Conservation (phyloP, 331 rosid genomes). For the Pyracantha coccinea region DNA sequence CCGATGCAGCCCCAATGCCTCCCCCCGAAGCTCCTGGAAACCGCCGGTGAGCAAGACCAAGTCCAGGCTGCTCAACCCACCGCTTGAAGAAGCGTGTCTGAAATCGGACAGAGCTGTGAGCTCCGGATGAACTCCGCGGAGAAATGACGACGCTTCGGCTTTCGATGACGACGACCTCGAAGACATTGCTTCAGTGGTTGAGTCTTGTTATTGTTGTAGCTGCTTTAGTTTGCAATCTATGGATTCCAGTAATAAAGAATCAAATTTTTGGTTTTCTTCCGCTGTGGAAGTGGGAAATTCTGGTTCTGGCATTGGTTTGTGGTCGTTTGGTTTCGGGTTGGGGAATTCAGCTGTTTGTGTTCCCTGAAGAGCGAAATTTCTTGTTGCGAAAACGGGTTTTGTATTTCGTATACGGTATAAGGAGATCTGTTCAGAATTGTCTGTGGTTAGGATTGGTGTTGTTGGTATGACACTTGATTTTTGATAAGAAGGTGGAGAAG, state of each 20-base stretch:
- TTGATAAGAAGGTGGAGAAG: slow-evolving; percentile 17
- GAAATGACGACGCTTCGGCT: neutral
- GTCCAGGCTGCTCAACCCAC: slow-evolving; percentile 29
- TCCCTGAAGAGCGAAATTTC: slow-evolving; percentile 21
- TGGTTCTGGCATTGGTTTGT: slow-evolving; percentile 25
- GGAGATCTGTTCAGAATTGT: slow-evolving; percentile 27
- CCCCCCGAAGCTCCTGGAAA: slow-evolving; percentile 21
- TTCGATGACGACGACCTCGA: slow-evolving; percentile 2
- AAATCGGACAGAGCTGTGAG: neutral
- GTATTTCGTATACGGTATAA: slow-evolving; percentile 27
- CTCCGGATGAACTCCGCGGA: neutral
- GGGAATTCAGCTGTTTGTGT: slow-evolving; percentile 22
- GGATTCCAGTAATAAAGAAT: slow-evolving; percentile 15
- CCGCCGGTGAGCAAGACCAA: slow-evolving; percentile 22
- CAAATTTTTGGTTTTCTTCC: too few species aligned
- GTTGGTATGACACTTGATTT: slow-evolving; percentile 23
- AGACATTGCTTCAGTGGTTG: slow-evolving; percentile 23
- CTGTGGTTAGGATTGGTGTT: slow-evolving; percentile 28
- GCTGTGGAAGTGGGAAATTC: slow-evolving; percentile 35
- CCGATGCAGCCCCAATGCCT: slow-evolving; percentile 21
- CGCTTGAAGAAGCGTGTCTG: neutral
- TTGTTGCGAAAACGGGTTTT: slow-evolving; percentile 24
- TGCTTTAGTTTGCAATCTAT: slow-evolving; percentile 23
- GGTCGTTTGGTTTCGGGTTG: slow-evolving; percentile 34
- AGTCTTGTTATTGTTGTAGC: slow-evolving; percentile 19